Evolutionary conservation across 1,139 yeast species (phyloP).

Genomic region (Lodderomyces jiufengensis): DNA sequence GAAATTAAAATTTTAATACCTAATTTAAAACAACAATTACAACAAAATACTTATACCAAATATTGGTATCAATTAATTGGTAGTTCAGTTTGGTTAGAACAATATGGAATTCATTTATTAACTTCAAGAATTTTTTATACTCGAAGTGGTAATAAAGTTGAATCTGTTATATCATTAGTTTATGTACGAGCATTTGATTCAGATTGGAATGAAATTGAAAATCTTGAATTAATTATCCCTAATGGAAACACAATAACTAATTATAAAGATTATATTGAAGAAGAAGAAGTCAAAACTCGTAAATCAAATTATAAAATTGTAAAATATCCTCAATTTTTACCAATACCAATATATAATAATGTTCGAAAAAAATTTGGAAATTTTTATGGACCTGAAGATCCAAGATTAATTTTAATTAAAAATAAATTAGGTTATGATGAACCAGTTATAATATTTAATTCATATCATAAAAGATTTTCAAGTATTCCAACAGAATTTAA

Average conservation of each 20-base stretch:
- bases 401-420: slow-evolving; percentile 33
- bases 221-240: slow-evolving; percentile 35
- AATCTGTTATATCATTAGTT: slow-evolving; percentile 31
- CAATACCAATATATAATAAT: slow-evolving; percentile 29
- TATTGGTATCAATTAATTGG: slow-evolving; percentile 40
- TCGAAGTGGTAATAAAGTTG: slow-evolving; percentile 26
- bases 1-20: slow-evolving; percentile 21
- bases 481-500: slow-evolving; percentile 4
- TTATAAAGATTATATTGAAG: not conserved
- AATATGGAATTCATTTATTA: slow-evolving; percentile 37
- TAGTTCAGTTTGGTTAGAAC: slow-evolving; percentile 38
- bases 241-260: slow-evolving; percentile 13
- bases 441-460: slow-evolving; percentile 31
- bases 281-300: too few species aligned
- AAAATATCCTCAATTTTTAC: slow-evolving; percentile 24
- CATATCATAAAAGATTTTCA: slow-evolving; percentile 19
- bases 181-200: slow-evolving; percentile 37
- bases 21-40: slow-evolving; percentile 24
- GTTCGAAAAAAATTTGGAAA: slow-evolving; percentile 14
- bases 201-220: slow-evolving; percentile 36
- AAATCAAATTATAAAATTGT: slow-evolving; percentile 10
- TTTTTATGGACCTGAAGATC: slow-evolving; percentile 48
- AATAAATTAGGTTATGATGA: slow-evolving; percentile 31
- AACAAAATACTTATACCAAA: slow-evolving; percentile 24
- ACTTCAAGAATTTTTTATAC: slow-evolving; percentile 33